These are phyloP conservation scores for Juglanconis sp. DNA, from an alignment of 2,329 filamentous ascomycete genomes.

Conservation along the genomic window DNA sequence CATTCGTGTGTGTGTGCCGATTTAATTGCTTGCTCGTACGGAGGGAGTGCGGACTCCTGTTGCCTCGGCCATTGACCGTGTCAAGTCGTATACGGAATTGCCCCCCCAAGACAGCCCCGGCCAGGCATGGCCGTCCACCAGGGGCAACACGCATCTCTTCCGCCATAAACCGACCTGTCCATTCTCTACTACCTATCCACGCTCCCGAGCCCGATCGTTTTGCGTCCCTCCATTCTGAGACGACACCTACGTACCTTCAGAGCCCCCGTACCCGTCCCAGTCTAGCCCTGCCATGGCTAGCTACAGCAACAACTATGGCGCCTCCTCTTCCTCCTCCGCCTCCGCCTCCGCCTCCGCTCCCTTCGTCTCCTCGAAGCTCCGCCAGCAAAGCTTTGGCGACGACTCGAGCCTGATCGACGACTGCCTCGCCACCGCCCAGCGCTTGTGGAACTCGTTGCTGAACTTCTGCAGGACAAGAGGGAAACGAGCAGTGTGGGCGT, in stretches of 20 bases:
- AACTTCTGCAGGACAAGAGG: conserved; percentile 42
- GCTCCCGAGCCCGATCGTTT: not conserved
- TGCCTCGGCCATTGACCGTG: not conserved
- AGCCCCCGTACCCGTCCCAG: not conserved
- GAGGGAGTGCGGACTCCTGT: not conserved
- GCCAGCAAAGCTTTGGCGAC: conserved; percentile 23
- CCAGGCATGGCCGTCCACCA: conserved; percentile 17
- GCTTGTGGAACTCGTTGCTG: conserved; percentile 31
- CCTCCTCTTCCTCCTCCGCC: conserved; percentile 9
- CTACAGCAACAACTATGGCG: conserved; percentile 14
- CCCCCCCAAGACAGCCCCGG: not conserved
- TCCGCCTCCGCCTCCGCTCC: not conserved
- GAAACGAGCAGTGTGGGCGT: conserved; percentile 31
- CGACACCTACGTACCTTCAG: not conserved
- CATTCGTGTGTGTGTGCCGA: too few species aligned
- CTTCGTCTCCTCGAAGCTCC: conserved; percentile 13
- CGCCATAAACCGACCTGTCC: conserved; percentile 1
- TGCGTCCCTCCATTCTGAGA: not conserved
- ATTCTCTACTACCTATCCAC: not conserved
- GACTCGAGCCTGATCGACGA: conserved; percentile 36
- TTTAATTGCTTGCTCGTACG: too few species aligned
- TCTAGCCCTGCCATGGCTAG: conserved; percentile 16
- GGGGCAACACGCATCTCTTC: conserved; percentile 4
- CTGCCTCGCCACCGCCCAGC: conserved; percentile 27
- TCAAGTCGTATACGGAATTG: not conserved